Evolutionary conservation across 208 protist genomes (phyloP).

Genomic region (Naegleria gruberi): DNA sequence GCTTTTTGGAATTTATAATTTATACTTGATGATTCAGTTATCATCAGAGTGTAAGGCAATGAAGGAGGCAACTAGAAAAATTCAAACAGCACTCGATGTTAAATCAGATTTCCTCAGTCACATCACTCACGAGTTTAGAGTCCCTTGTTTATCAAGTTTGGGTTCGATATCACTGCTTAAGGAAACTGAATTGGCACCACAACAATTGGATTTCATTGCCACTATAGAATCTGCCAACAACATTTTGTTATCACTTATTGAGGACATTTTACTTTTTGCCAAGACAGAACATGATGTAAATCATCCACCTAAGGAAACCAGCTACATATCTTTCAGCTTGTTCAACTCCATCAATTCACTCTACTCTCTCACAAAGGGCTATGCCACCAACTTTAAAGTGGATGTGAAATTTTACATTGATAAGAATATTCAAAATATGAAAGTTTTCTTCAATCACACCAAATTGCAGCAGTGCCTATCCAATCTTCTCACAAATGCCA

Average conservation of each 20-base stretch:
- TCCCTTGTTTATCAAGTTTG: neutral
- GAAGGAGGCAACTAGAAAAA: no score
- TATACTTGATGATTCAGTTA: no score
- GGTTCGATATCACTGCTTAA: neutral
- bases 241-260: neutral
- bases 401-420: neutral
- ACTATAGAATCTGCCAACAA: neutral
- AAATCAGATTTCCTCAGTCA: no score
- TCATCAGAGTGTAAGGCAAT: no score
- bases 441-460: neutral
- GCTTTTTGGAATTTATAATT: no score
- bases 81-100: no score
- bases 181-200: neutral
- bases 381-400: neutral
- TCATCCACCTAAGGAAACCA: neutral
- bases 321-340: no score
- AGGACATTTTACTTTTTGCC: neutral
- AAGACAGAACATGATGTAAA: neutral
- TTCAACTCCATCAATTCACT: no score
- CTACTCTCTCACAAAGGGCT: neutral
- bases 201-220: neutral
- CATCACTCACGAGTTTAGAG: neutral
- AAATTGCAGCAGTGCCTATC: neutral
- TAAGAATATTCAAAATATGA: neutral
- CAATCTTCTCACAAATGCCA: neutral